Evolutionary conservation across 192 early-diverging fungal species (phyloP), one percentile per base, ranked within the genome.

Genomic region (Backusella australiensis): DNA sequence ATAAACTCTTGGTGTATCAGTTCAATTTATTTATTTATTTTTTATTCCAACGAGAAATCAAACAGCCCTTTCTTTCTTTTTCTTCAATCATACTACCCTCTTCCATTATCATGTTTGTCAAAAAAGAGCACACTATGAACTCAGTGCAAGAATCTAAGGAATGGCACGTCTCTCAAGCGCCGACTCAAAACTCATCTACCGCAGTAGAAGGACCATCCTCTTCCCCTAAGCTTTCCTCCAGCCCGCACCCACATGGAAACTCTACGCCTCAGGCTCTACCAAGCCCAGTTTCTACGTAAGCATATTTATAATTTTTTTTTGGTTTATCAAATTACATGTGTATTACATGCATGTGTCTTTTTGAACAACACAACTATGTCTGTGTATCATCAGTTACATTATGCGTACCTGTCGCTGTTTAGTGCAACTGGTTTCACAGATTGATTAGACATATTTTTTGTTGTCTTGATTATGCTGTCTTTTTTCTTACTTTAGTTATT

Each of bases 331-430:
- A 23, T 63, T 63, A n/a, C 56, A 63, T 63, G 26, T 56, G 49
- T 23, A 23, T 21, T 53, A 56, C n/a, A 56, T 63, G 12, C 56
- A 63, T 63, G 29, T 63, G 26, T 34, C 21, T 69, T 69, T 69
- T 36, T 69, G 9, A 69, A 41, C 35, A 23, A 38, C 34, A 69
- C 34, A 44, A 71, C 14, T 42, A 26, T 23, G 35, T 36, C 15
- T 49, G 70, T 71, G 36, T 42, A 69, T 41, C 36, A 39, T 69
- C 36, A 36, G 19, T 21, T 69, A 21, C 19, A 41, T 71, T 71
- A 71, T 71, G 70, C 70, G 70, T 71, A 71, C 70, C 70, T 71
- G 70, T 71, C 70, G 70, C 70, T 71, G 42, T 71, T 71, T 71
- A 71, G 70, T 71, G 70, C 39, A 71, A 71, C 70, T 46, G 44